Conservation (phyloP, 768 basidiomycete genomes). For the Tricholoma matsutake region DNA sequence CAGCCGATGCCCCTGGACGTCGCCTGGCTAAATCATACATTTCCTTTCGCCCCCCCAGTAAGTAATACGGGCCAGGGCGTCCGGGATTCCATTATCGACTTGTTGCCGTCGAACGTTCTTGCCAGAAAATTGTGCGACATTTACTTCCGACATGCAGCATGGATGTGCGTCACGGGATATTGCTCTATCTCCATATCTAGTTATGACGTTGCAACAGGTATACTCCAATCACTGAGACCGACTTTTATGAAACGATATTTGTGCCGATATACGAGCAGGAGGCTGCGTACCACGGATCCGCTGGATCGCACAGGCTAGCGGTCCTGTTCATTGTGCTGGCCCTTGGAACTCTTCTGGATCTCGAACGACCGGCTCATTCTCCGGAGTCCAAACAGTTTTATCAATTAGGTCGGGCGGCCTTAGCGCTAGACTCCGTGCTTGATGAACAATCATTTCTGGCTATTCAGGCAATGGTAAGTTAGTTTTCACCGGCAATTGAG, state of each 20-base stretch:
- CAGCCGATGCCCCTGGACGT: constrained; percentile 47
- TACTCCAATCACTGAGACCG: constrained; percentile 57
- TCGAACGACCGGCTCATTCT: constrained; percentile 49
- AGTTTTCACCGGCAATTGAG: constrained; percentile 1
- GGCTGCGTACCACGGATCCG: constrained; percentile 33
- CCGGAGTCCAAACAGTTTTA: constrained; percentile 57
- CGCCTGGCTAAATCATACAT: constrained; percentile 58
- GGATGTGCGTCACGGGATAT: constrained; percentile 51
- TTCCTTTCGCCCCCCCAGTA: constrained; percentile 50
- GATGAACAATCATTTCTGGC: constrained; percentile 62
- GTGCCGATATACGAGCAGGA: constrained; percentile 50
- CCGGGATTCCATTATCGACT: constrained; percentile 41
- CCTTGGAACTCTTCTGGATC: constrained; percentile 59
- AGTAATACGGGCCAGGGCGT: constrained; percentile 42
- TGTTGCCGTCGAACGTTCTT: constrained; percentile 40
- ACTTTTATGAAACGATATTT: constrained; percentile 52
- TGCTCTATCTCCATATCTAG: constrained; percentile 7
- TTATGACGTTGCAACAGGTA: constrained; percentile 41
- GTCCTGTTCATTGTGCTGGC: constrained; percentile 65
- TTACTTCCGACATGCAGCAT: constrained; percentile 67
- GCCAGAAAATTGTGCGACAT: constrained; percentile 43
- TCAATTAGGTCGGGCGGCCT: constrained; percentile 55
- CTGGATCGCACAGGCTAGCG: constrained; percentile 52
- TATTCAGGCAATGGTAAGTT: constrained; percentile 61
- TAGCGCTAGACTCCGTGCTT: constrained; percentile 61